Base-by-base conservation (phyloP, 805 yeast species). In the Sungouiella blattae region DNA sequence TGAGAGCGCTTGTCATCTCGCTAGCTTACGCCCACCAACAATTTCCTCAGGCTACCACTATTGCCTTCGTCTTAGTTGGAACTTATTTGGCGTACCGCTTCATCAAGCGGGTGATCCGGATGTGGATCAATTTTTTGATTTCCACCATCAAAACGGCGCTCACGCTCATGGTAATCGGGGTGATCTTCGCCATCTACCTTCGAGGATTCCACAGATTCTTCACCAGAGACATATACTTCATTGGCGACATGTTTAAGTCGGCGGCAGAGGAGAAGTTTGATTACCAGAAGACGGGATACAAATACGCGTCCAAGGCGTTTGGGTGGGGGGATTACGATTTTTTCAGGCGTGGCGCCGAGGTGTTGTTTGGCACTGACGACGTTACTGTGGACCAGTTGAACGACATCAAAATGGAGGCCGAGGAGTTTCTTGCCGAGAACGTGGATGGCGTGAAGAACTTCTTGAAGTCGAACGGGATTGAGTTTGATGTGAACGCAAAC, bases 171-270 rank as follows among this genome's bases (percentile, higher is more conserved):
- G 6, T 28, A n/a, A 3, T n/a, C n/a, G n/a, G n/a, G n/a, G n/a
- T n/a, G n/a, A n/a, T n/a, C n/a, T 17, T 33, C 16, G 33, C 35
- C 14, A 27, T 42, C 3, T 44, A 44, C 27, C 15, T 37, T 11
- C 35, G 49, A 5, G 49, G 49, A 11, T 30, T 31, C 6, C 37
- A 34, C 29, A 26, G 36, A 12, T 43, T 44, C 27, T 32, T 44
- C 28, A 12, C 33, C 7, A 23, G 27, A 14, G 48, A 44, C 30
- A 18, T 36, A 20, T 18, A 14, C 7, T 16, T 9, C 20, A 5
- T 26, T 4, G 12, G 17, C 11, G 12, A 11, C 18, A 5, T 14
- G 18, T 11, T 32, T 15, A 18, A 26, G 11, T 26, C 14, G 28
- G 17, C 28, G 6, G 18, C 16, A 8, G 18, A 26, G 16, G 28